Percentiles rank a stretch among this genome's conserved stretches.
These are phyloP conservation scores for Citrus australasica DNA, from an alignment of 345 rosid genomes.

Conservation along the genomic window DNA sequence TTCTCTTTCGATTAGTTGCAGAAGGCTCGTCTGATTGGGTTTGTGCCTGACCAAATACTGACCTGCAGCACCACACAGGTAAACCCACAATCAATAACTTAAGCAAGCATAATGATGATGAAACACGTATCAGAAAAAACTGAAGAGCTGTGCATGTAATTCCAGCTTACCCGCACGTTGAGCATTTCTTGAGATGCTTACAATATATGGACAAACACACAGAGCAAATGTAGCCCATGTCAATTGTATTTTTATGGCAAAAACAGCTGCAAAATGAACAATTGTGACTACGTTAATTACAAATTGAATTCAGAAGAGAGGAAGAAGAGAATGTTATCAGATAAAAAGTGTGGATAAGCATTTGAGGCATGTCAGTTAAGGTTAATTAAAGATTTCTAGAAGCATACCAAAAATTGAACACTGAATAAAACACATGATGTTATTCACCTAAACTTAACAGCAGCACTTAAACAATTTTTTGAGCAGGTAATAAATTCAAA, in stretches of 20 bases:
- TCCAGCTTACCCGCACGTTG: constrained; percentile 79
- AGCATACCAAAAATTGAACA: background rate
- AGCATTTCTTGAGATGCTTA: constrained; percentile 86
- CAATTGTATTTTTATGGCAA: constrained; percentile 93
- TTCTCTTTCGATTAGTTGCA: constrained; percentile 54
- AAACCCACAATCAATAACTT: background rate
- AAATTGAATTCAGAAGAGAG: constrained; percentile 3
- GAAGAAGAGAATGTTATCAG: background rate
- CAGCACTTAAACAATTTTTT: background rate
- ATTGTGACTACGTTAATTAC: constrained; percentile 1
- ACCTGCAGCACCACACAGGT: constrained; percentile 36
- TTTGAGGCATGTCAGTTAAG: background rate
- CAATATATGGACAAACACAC: constrained; percentile 95
- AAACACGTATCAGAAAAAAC: background rate
- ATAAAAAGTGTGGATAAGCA: background rate
- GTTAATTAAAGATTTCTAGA: background rate
- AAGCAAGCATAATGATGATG: background rate
- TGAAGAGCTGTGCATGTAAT: background rate
- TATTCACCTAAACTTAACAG: background rate
- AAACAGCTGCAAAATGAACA: constrained; percentile 66
- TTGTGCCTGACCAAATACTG: constrained; percentile 80
- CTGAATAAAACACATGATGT: background rate
- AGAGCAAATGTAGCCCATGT: constrained; percentile 93
- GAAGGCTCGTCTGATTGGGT: constrained; percentile 57
- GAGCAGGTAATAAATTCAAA: background rate